phyloP scores from a whole-genome alignment of 441 rosid genomes.

The Brassica hybrid region DNA sequence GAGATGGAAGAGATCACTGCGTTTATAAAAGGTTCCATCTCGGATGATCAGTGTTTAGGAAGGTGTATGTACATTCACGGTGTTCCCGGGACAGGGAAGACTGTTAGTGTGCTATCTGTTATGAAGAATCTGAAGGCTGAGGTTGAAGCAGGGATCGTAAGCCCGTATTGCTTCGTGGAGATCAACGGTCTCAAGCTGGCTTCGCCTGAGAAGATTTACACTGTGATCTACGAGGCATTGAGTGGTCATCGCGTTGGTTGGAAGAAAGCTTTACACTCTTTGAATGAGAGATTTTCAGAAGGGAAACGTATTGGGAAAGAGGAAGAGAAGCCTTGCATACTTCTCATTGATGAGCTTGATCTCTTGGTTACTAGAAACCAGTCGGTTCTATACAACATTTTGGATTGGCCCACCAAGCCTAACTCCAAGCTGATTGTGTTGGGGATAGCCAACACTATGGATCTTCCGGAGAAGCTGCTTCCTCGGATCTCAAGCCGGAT shows the following conservation, averaged over 20 bases:
- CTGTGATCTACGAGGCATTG: conserved; percentile 89
- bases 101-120: conserved; percentile 90
- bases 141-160: conserved; percentile 77
- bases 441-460: conserved; percentile 99
- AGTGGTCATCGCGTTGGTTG: conserved; percentile 90
- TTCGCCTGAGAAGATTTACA: conserved; percentile 89
- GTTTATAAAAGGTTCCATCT: conserved; percentile 86
- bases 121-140: conserved; percentile 85
- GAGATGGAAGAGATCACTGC: conserved; percentile 92
- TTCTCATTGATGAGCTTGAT: conserved; percentile 97
- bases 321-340: conserved; percentile 80
- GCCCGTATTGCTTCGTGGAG: conserved; percentile 88
- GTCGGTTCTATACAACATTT: conserved; percentile 89
- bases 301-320: conserved; percentile 66
- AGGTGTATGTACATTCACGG: conserved; percentile 95
- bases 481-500: conserved; percentile 96
- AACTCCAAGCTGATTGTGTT: conserved; percentile 85
- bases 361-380: conserved; percentile 95
- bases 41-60: conserved; percentile 86
- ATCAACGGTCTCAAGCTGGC: conserved; percentile 95
- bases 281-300: conserved; percentile 82
- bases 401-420: conserved; percentile 96
- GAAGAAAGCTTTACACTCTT: conserved; percentile 88
- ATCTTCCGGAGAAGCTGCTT: conserved; percentile 96
- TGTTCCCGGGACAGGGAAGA: conserved; percentile 99